Conservation (phyloP, 2,329 filamentous ascomycete genomes). For the Aureobasidium sp. region DNA sequence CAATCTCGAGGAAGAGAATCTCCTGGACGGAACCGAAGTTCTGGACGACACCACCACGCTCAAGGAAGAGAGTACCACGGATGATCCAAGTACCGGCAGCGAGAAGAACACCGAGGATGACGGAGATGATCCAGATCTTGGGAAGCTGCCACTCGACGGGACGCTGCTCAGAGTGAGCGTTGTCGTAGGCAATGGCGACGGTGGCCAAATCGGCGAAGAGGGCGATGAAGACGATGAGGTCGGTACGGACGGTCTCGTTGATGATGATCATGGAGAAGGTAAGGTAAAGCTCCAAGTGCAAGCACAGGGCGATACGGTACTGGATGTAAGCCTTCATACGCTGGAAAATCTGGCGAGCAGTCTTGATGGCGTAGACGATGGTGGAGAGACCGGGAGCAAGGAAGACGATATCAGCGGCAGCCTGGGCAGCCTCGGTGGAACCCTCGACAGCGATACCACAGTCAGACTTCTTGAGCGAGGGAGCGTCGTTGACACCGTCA, state of each 20-base stretch:
- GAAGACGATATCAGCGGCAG: slow-evolving; percentile 66
- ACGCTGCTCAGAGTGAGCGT: slow-evolving; percentile 64
- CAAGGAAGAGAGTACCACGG: slow-evolving; percentile 61
- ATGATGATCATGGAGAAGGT: slow-evolving; percentile 72
- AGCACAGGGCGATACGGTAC: slow-evolving; percentile 66
- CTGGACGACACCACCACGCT: slow-evolving; percentile 60
- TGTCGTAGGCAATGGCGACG: slow-evolving; percentile 70
- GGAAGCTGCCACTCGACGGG: slow-evolving; percentile 74
- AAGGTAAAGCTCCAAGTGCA: slow-evolving; percentile 68
- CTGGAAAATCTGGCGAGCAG: slow-evolving; percentile 66
- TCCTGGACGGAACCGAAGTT: slow-evolving; percentile 67
- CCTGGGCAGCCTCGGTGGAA: slow-evolving; percentile 62
- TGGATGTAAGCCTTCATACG: slow-evolving; percentile 71
- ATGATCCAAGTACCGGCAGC: slow-evolving; percentile 65
- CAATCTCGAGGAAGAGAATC: slow-evolving; percentile 49
- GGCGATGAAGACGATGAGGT: slow-evolving; percentile 70
- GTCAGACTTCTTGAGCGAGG: slow-evolving; percentile 65
- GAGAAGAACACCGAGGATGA: slow-evolving; percentile 58
- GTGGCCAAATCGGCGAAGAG: slow-evolving; percentile 73
- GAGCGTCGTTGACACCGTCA: slow-evolving; percentile 67
- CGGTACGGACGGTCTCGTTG: slow-evolving; percentile 63
- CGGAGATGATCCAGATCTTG: slow-evolving; percentile 71
- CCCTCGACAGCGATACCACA: slow-evolving; percentile 67
- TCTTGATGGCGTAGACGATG: slow-evolving; percentile 66
- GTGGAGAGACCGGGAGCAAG: slow-evolving; percentile 62